Base-by-base conservation (phyloP, 148 eudicot species). In the Rhododendron simsii region DNA sequence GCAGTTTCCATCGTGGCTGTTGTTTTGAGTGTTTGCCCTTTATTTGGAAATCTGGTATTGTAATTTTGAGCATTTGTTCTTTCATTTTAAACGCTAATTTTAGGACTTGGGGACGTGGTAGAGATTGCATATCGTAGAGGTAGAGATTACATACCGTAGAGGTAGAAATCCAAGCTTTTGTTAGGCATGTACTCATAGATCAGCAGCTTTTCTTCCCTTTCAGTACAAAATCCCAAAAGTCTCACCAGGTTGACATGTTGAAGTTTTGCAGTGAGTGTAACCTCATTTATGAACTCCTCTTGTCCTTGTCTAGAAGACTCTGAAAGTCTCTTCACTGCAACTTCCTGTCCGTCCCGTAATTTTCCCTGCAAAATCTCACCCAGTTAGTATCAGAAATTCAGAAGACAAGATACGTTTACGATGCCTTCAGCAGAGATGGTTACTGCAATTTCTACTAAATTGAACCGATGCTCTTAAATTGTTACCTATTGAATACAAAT, bases 181-280 rank as follows among this genome's bases (percentile, higher is more conserved):
- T 69, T 69, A 28, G 75, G 75, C 75, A 69, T 69, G 75, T 69
- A 69, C 75, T 69, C 75, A 69, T 69, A 69, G 75, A 69, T 69
- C 37, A 69, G 16, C 75, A 91, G 84, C 71, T 89, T 89, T 84
- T 91, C 92, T 59, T 89, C 87, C 51, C 83, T 82, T 89, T 82
- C 85, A 3, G 85, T 85, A 88, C 91, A 91, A 82, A 86, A 89
- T 53, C 92, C 91, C 82, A 86, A 59, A 47, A 91, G 83, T 80
- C 80, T 86, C 21, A 87, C 89, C 65, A 91, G 78, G 48, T 91
- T 91, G 63, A 91, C 87, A 86, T 91, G 92, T 55, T 89, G 75
- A 69, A 69, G 75, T 69, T 69, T 69, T 69, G 63, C 63, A 57
- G 63, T 57, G 7, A 57, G 63, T 18, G 63, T 57, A 18, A 57